Conservation (phyloP, 2,329 filamentous ascomycete genomes). For the Cryphonectria parasitica region DNA sequence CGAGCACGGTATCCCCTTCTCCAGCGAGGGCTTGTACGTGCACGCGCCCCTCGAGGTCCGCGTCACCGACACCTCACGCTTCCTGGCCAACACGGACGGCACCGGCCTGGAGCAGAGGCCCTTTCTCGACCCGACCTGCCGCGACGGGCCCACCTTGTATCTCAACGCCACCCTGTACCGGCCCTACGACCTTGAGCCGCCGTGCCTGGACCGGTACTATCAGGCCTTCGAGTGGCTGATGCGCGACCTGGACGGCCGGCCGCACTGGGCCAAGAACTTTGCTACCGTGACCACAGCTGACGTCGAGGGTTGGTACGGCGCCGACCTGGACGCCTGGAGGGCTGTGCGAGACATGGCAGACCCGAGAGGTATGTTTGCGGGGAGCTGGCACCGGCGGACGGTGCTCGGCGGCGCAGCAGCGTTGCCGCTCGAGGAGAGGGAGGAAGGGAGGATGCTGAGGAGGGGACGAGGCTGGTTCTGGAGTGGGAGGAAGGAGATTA, state of each 20-base stretch:
- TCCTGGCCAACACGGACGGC: constrained; percentile 36
- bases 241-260: constrained; percentile 73
- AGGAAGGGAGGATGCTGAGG: constrained; percentile 22
- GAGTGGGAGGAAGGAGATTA: constrained; percentile 19
- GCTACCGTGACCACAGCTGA: constrained; percentile 53
- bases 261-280: constrained; percentile 87
- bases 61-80: constrained; percentile 63
- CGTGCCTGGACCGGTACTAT: constrained; percentile 71
- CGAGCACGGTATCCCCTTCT: constrained; percentile 70
- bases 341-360: constrained; percentile 67
- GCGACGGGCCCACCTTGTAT: constrained; percentile 68
- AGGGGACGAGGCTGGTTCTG: constrained; percentile 27
- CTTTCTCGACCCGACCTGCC: constrained; percentile 64
- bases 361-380: constrained; percentile 79
- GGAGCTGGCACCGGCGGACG: constrained; percentile 82
- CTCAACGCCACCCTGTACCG: constrained; percentile 81
- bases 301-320: constrained; percentile 64
- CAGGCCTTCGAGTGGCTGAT: constrained; percentile 82
- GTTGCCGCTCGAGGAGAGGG: constrained; percentile 30
- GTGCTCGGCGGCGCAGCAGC: constrained; percentile 49
- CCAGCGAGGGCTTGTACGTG: constrained; percentile 69
- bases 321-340: constrained; percentile 64
- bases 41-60: constrained; percentile 81
- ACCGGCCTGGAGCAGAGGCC: constrained; percentile 33
- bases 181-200: constrained; percentile 72